Base-by-base conservation (phyloP, 768 basidiomycete species). In the Rhodotorula toruloides region DNA sequence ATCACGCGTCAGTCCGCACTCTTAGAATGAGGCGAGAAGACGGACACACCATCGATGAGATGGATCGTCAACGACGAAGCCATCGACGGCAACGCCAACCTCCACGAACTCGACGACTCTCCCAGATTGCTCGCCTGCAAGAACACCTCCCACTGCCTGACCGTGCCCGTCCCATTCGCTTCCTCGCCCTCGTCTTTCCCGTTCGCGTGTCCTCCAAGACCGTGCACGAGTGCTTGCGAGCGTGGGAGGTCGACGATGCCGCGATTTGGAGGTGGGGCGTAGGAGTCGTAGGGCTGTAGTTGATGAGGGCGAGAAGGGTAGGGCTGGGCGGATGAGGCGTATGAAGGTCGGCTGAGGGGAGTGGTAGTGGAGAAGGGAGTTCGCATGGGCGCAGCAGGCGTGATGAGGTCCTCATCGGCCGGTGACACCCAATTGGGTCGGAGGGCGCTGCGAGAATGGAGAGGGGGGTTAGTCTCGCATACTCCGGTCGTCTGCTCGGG, bases 41-140 rank as follows among this genome's bases (percentile, higher is more conserved):
- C 16, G 12, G 17, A 53, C 60, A 43, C 25, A 63, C 64, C 69
- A 2, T 70, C 69, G 3, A 70, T n/a, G 22, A 70, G 65, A 46
- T 70, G 69, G 4, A 63, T 22, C 9, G 57, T 54, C 17, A 70
- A 42, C 14, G 69, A 70, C 17, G 61, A 44, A 13, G 69, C 69
- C 61, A 70, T 54, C 12, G 69, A 43, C 25, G 69, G 69, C 31
- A 58, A 14, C 10, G 69, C 69, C 17, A 70, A 36, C 42, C 63
- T 34, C 69, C 69, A 70, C 21, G 66, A 64, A 27, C 59, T 61
- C 27, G 50, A 49, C 31, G 39, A 48, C 46, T 53, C 49, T 1
- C 68, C 68, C 14, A 70, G 40, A 40, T 70, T 65, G 25, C 57
- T 54, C 31, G 61, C 56, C 27, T 19, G 17, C n/a, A 70, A 31